Base-by-base conservation (phyloP, 1,284 basidiomycete species). In the Heterobasidion irregulare region DNA sequence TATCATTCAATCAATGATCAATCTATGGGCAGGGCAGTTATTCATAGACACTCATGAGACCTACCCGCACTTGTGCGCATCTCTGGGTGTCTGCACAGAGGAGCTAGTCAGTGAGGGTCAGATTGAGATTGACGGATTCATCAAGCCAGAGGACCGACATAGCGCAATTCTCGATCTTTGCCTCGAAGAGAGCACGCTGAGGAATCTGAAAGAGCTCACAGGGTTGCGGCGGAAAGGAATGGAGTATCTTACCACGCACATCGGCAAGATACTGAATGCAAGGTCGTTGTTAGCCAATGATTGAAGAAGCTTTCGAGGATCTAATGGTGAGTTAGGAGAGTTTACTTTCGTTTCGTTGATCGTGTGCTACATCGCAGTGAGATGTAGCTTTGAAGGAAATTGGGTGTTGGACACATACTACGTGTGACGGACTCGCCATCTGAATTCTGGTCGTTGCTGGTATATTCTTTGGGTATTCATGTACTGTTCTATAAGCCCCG, bases 21-120 rank as follows among this genome's bases (percentile, higher is more conserved):
- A 74, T 54, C 58, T 79, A 36, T 77, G 70, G 53, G 65, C 76
- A n/a, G 79, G 72, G n/a, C 74, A 76, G 56, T 64, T 77, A 7
- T 77, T 72, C 57, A 58, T 76, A 12, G 56, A 61, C 12, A 57
- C 69, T 36, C 62, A 65, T 33, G 59, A 56, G 5, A 61, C 66
- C 1, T 78, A 76, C 52, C 50, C 59, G 15, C 56, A 60, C 0
- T 33, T 75, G 8, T 71, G 70, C 55, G 58, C 57, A 1, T 69
- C 74, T 57, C 63, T 77, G 9, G 73, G 76, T 1, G 33, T 76
- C 10, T 66, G 64, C 34, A 47, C 66, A 26, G 26, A 26, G 26
- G 26, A 26, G 4, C 4, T 1, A 41, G 55, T 48, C n/a, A 6
- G 26, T 60, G 7, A 55, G 26, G 26, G 26, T 5, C 53, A 12